Evolutionary conservation across 805 yeast genomes (phyloP), one percentile per base, ranked within the genome.

Genomic region (Hanseniaspora opuntiae): DNA sequence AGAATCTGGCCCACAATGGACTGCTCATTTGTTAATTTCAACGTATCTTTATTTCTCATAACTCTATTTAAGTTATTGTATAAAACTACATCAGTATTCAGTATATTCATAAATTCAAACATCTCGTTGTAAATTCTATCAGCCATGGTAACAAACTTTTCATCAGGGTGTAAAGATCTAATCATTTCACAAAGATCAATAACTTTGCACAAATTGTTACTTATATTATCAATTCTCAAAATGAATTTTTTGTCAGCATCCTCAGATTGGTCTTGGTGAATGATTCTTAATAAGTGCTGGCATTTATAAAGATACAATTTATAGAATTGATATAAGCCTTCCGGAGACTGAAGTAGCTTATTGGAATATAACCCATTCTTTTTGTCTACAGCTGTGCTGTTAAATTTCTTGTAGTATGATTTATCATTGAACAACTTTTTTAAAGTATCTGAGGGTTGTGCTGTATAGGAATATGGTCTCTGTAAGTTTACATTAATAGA

Each of bases 161-260:
- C 71, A 58, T 81, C 76, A 0, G 97, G 97, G 63, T 90, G 97
- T 1, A 83, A 81, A 24, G 87, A 88, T 46, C 97, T 71, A 30
- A 93, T 79, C 68, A 90, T 90, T 60, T 89, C 97, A 37, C 96
- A 90, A 48, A 90, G 75, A 66, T 93, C 98, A 40, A 93, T 89
- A 6, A 87, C 97, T 54, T 95, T 77, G 64, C 98, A 93, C 32
- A 93, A 68, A 30, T 84, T 77, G 63, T 93, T 97, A 61, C 95
- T 84, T 39, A 93, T 68, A 58, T 87, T 78, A 63, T 93, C 98
- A 58, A 93, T 70, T 51, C 80, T 78, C 42, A 77, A 63, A 52
- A 90, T 76, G 52, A 78, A 86, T 5, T 71, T 65, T 17, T 60
- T 58, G 20, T 74, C 61, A 1, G 77, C 85, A 10, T 70, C 69